Evolutionary conservation across 2,329 filamentous ascomycete genomes (phyloP).

Genomic region (Penicillium oxalicum): DNA sequence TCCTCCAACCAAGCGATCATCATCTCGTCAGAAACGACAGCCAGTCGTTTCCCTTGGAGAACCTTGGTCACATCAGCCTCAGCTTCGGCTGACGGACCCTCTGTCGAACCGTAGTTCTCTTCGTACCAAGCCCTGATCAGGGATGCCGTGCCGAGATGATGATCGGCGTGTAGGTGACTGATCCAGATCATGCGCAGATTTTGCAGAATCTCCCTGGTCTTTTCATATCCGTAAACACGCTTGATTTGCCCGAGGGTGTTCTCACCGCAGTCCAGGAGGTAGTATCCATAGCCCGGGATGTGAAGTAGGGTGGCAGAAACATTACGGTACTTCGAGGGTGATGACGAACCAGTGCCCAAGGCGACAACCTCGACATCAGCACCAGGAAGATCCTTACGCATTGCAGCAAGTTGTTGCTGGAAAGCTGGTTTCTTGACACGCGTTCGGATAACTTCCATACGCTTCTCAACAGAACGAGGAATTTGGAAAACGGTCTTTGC

Average conservation of each 20-base stretch:
- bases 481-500: slow-evolving; percentile 17
- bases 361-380: slow-evolving; percentile 76
- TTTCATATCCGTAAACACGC: slow-evolving; percentile 61
- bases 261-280: slow-evolving; percentile 87
- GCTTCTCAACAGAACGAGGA: slow-evolving; percentile 27
- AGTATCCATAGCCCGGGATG: slow-evolving; percentile 78
- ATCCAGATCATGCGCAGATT: slow-evolving; percentile 83
- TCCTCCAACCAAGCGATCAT: slow-evolving; percentile 76
- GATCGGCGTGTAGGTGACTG: slow-evolving; percentile 92
- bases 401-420: slow-evolving; percentile 34
- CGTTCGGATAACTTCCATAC: slow-evolving; percentile 23
- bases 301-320: slow-evolving; percentile 82
- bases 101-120: slow-evolving; percentile 43
- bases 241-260: slow-evolving; percentile 83
- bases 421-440: slow-evolving; percentile 26
- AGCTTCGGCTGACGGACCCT: slow-evolving; percentile 36
- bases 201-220: slow-evolving; percentile 64
- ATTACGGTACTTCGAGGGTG: slow-evolving; percentile 90
- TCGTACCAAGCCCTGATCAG: slow-evolving; percentile 77
- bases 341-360: slow-evolving; percentile 83
- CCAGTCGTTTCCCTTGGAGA: slow-evolving; percentile 44
- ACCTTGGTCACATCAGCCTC: slow-evolving; percentile 33
- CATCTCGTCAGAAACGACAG: slow-evolving; percentile 61
- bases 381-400: slow-evolving; percentile 62
- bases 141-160: slow-evolving; percentile 78